Base-by-base conservation (phyloP, 768 basidiomycete genomes). In the Mycena amicta region DNA sequence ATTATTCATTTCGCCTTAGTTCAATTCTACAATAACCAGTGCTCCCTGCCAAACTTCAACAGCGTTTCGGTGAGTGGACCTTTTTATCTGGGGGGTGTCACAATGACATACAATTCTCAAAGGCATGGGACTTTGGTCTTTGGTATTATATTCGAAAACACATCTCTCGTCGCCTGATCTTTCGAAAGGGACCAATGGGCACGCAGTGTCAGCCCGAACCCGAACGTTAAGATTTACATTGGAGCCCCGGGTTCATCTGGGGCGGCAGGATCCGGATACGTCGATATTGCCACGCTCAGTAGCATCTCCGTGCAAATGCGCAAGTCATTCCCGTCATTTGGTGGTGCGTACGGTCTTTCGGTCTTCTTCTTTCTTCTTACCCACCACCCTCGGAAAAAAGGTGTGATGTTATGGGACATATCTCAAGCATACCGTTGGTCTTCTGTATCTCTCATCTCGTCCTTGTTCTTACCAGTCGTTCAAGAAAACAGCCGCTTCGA, bases 101-200 rank as follows among this genome's bases (percentile, higher is more conserved):
- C 61, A 30, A 68, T 67, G 43, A 62, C 61, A 47, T 74, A 23
- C 41, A 15, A 50, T 8, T 33, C 18, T 18, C 8, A 13, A 33
- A 86, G 86, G 80, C 80, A 58, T 90, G 84, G 84, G 79, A 87
- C 69, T 87, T 83, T 60, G 82, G 78, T 20, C 72, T 80, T 25
- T 88, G 86, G 85, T 84, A 65, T 31, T 30, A 15, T 1, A 25
- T 31, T 26, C 46, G 67, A 26, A 27, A 23, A 31, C 12, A 18
- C 31, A 20, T 40, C 11, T 18, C 23, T 51, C 26, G 43, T 39
- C 27, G 30, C 33, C 43, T 50, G 22, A 25, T 29, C 43, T 8
- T 53, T 13, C 50, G 56, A 16, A 33, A 85, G 86, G 87, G 86
- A 87, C 62, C 75, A 77, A 67, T 88, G 85, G 86, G 86, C 87